phyloP scores from a whole-genome alignment of 208 protist genomes.

The Wallacemonas sp. region DNA sequence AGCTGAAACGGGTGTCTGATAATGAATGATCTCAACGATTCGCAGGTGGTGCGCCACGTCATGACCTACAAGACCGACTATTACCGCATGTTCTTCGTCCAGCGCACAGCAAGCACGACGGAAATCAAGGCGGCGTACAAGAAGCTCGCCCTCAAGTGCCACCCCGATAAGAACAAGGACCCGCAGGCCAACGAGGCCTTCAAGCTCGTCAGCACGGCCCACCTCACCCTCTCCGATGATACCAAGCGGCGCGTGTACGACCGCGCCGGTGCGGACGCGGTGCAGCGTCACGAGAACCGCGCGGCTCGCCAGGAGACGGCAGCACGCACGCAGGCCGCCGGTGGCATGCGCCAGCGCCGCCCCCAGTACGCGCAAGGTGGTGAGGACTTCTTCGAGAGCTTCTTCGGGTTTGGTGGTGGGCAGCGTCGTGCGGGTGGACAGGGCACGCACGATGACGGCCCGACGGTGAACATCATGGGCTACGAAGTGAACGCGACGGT shows the following conservation, averaged over 20 bases:
- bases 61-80: conserved; percentile 74
- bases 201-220: conserved; percentile 82
- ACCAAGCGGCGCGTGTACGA: conserved; percentile 88
- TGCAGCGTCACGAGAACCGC: conserved; percentile 83
- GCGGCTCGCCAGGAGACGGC: conserved; percentile 25
- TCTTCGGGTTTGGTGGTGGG: conserved; percentile 39
- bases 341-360: conserved; percentile 13
- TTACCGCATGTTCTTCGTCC: conserved; percentile 82
- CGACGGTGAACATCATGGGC: conserved; percentile 17
- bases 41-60: conserved; percentile 74
- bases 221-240: conserved; percentile 68
- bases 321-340: conserved; percentile 15
- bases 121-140: conserved; percentile 89
- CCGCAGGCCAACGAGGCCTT: conserved; percentile 83
- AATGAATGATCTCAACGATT: conserved; percentile 72
- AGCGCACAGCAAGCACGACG: conserved; percentile 44
- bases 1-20: background rate
- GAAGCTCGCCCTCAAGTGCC: conserved; percentile 85
- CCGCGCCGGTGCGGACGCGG: conserved; percentile 66
- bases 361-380: conserved; percentile 17
- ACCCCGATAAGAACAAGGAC: conserved; percentile 92
- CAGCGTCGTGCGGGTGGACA: conserved; percentile 1
- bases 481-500: conserved; percentile 46
- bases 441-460: conserved; percentile 9
- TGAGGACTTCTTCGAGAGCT: conserved; percentile 77